These are phyloP conservation scores for Trypanosoma platydactyli DNA, from an alignment of 208 protist genomes.

Conservation along the genomic window DNA sequence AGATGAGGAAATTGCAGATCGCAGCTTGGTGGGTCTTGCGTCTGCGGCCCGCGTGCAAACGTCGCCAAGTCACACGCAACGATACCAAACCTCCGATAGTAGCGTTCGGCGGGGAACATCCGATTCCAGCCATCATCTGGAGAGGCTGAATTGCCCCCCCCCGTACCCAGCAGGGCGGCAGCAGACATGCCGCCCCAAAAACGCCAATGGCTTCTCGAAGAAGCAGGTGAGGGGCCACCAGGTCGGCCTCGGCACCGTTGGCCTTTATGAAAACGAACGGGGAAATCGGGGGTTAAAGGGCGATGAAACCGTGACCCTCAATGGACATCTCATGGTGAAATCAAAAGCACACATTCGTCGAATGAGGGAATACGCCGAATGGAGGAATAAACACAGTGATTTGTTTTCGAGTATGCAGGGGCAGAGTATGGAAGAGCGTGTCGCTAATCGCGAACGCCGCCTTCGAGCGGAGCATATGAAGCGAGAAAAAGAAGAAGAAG, in stretches of 20 bases:
- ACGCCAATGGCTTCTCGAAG: constrained; percentile 21
- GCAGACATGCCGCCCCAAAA: background rate
- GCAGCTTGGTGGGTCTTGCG: too few species aligned
- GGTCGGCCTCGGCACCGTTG: constrained; percentile 58
- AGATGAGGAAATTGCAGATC: too few species aligned
- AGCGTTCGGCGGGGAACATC: too few species aligned
- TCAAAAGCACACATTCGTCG: constrained; percentile 28
- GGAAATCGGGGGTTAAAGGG: background rate
- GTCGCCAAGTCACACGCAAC: too few species aligned
- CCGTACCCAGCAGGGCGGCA: background rate
- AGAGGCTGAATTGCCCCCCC: background rate
- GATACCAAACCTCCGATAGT: too few species aligned
- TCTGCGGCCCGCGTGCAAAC: too few species aligned
- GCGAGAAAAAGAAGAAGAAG: constrained; percentile 24
- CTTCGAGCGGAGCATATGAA: background rate
- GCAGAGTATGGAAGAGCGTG: constrained; percentile 20
- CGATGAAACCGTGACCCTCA: constrained; percentile 11
- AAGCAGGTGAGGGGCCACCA: constrained; percentile 21
- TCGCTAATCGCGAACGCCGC: constrained; percentile 12
- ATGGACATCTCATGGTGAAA: constrained; percentile 6
- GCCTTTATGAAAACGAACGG: constrained; percentile 31
- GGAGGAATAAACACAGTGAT: constrained; percentile 53
- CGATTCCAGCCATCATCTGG: background rate
- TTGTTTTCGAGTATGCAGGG: constrained; percentile 25
- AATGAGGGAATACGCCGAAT: constrained; percentile 41